Evolutionary conservation across 1,284 basidiomycete species (phyloP), one percentile per base, ranked within the genome.

Genomic region (Wolfiporia cocos): DNA sequence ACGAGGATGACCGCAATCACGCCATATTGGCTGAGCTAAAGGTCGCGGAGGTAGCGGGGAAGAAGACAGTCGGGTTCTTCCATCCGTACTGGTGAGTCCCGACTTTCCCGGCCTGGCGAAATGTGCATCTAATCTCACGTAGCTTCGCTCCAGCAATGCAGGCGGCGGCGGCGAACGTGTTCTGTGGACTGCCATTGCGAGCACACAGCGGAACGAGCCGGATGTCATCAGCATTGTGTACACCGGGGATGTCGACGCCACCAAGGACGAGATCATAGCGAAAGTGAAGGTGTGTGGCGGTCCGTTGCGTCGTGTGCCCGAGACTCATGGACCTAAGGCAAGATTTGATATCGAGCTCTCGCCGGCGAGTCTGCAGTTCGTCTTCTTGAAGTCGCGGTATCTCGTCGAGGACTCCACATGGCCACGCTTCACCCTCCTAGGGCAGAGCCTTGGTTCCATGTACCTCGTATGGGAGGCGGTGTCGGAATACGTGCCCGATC

Each of bases 101-200:
- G 31, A 14, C 17, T 9, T 45, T 18, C 33, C 6, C 32, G 17
- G 44, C 22, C n/a, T n/a, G 24, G 20, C 28, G 29, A 19, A 42
- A 31, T 44, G 49, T 42, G 47, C 48, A 51, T 57, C 55, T 65
- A 54, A 65, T 67, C 61, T 66, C 62, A 66, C 59, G 46, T 48
- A 67, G 52, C 56, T n/a, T 43, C 43, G 44, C 33, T 40, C 50
- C 15, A 96, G 93, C 61, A 96, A 99, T 70, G 93, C 94, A 18
- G 95, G 95, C 0, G 95, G 95, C 10, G 96, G 96, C 11, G 96
- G 96, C 1, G 95, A 99, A 65, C 78, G 94, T 1, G 95, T 99
- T 0, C 68, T 99, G 0, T 99, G 93, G 92, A 86, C 90, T 1
- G 94, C 93, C 0, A 77, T 99, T 17, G 73, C 83, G 0, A 74